Evolutionary conservation across 805 yeast species (phyloP), one percentile per base, ranked within the genome.

Genomic region (Candida pini): DNA sequence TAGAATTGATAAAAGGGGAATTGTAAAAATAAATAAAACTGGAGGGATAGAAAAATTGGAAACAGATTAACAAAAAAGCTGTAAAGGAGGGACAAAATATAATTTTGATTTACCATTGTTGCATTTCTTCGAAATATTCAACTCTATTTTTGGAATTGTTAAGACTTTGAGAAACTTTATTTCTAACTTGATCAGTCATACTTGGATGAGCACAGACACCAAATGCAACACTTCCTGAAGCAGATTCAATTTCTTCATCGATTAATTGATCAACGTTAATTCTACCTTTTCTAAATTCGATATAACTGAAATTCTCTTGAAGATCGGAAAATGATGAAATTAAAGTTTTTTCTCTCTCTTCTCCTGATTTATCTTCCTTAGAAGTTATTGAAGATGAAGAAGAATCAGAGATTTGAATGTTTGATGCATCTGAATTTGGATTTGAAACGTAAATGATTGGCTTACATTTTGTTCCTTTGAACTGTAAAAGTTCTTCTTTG

Each of bases 181-280:
- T 39, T 43, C 64, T 55, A 6, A 49, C 32, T 16, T 38, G 30
- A 40, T 58, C 64, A 26, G 60, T 68, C 62, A 71, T 60, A 18
- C 58, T 40, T 18, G 66, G 61, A 51, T 70, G 73, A 18, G 73
- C 75, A 59, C 79, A 73, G 4, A 68, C 62, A 35, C 66, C 68
- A 42, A 73, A 54, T 2, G 71, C 76, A 33, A 67, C 43, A 5
- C 71, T 48, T 7, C 72, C 71, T 12, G 43, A 39, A 14, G 66
- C 44, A 25, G 56, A 61, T 3, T 28, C 35, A 12, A 72, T 53
- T 38, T 69, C 76, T 8, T 48, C 35, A 5, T 43, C 41, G 12
- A 73, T 53, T 13, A 71, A 18, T 14, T 45, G 52, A 2, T 50
- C 48, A 23, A 67, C 41, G 33, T 64, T 44, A 12, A 74, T 68